These are phyloP conservation scores for Colletotrichum camelliae DNA, from an alignment of 2,329 filamentous ascomycete species.

Conservation along the genomic window DNA sequence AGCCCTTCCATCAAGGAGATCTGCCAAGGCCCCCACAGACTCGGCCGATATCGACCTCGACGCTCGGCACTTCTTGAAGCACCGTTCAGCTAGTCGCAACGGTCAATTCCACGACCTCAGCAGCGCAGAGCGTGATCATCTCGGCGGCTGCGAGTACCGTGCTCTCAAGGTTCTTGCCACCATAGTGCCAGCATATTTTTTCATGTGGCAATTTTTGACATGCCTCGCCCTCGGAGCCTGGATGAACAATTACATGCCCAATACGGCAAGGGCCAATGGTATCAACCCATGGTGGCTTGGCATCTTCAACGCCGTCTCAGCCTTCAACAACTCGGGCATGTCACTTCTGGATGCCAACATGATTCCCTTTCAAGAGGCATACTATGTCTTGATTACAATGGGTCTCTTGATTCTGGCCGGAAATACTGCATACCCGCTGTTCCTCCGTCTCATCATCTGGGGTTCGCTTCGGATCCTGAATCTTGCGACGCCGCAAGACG, in stretches of 20 bases:
- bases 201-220: conserved; percentile 63
- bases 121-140: conserved; percentile 56
- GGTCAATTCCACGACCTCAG: conserved; percentile 60
- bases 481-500: conserved; percentile 39
- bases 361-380: conserved; percentile 60
- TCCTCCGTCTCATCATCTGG: conserved; percentile 67
- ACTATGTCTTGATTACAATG: conserved; percentile 58
- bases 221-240: conserved; percentile 65
- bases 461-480: conserved; percentile 46
- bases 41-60: background rate
- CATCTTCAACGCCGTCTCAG: conserved; percentile 71
- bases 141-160: conserved; percentile 69
- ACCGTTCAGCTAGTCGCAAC: conserved; percentile 44
- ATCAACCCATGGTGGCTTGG: conserved; percentile 73
- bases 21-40: conserved; percentile 34
- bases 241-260: conserved; percentile 58
- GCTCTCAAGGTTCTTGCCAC: conserved; percentile 64
- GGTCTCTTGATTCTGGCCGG: conserved; percentile 66
- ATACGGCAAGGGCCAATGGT: conserved; percentile 56
- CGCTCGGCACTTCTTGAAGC: background rate
- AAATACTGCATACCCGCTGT: conserved; percentile 70
- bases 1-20: background rate
- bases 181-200: conserved; percentile 65
- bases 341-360: conserved; percentile 72
- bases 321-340: conserved; percentile 78